phyloP scores from a whole-genome alignment of 106 monocot species.

The Iris macrosiphon region DNA sequence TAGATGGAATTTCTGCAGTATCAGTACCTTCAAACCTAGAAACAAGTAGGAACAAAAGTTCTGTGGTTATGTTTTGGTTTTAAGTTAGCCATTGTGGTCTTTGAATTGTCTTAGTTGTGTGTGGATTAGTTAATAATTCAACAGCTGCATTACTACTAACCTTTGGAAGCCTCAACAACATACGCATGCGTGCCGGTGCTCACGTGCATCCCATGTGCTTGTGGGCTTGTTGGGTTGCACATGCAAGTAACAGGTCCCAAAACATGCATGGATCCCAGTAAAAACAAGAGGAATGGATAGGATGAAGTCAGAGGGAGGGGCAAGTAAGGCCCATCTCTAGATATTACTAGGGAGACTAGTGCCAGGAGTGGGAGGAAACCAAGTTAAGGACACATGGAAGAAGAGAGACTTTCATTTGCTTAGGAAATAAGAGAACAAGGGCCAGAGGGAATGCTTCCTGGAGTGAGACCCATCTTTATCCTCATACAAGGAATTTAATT shows the following conservation, averaged over 20 bases:
- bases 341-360: not conserved
- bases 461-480: constrained; percentile 1
- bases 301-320: not conserved
- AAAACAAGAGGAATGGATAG: no score
- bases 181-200: no score
- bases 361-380: constrained; percentile 11
- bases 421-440: not conserved
- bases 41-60: no score
- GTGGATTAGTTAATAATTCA: no score
- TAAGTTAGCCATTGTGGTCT: no score
- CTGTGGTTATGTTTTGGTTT: no score
- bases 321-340: constrained; percentile 6
- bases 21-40: no score
- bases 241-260: constrained; percentile 19
- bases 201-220: constrained; percentile 14
- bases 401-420: not conserved
- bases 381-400: constrained; percentile 13
- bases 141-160: no score
- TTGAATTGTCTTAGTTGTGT: no score
- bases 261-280: not conserved
- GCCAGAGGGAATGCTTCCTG: not conserved
- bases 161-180: no score
- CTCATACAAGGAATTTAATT: constrained; percentile 5
- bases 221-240: constrained; percentile 13
- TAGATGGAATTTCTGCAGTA: no score